Base-by-base conservation (phyloP, 495 filamentous ascomycete genomes). In the Platismatia glauca region DNA sequence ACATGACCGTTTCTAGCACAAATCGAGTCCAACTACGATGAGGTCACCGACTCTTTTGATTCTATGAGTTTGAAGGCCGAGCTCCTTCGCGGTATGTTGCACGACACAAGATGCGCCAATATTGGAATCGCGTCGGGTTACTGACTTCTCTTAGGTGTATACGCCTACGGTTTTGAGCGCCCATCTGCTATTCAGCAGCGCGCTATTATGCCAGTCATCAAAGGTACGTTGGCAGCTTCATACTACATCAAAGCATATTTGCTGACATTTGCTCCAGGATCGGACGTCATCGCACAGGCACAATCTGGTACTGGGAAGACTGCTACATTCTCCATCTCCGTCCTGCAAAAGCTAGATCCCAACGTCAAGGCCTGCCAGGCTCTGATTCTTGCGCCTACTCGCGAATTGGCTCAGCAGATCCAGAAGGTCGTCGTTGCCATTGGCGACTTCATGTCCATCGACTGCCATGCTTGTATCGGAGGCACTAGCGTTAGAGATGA, bases 11-110 rank as follows among this genome's bases (percentile, higher is more conserved):
- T 60, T 71, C 72, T n/a, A 95, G 95, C 89, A 74, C 89, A 92
- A 81, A 97, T 99, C 82, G 94, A 97, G 81, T 96, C 92, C 72
- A 99, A 97, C 89, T 99, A 99, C 80, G 94, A 99, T 85, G 95
- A 99, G 84, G 90, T 93, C 71, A 94, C 92, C 76, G 94, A 99
- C 78, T 95, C 91, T 62, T 98, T 98, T 77, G 94, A 98, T 79
- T 83, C 91, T 66, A 98, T 98, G 94, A 86, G 87, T 78, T 83
- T 98, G 71, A 96, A 95, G 84, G 70, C 88, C 56, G 94, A 98
- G 84, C 86, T 98, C 72, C 88, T 98, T 71, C 92, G 94, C 81
- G 94, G 90, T 94, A 86, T 79, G 86, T 79, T 56, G 27, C 16
- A 31, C 1, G 31, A 18, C 24, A 33, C 43, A 44, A 33, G 29